Base-by-base conservation (phyloP, 2,329 filamentous ascomycete species). In the Colletotrichum cordylinicola region DNA sequence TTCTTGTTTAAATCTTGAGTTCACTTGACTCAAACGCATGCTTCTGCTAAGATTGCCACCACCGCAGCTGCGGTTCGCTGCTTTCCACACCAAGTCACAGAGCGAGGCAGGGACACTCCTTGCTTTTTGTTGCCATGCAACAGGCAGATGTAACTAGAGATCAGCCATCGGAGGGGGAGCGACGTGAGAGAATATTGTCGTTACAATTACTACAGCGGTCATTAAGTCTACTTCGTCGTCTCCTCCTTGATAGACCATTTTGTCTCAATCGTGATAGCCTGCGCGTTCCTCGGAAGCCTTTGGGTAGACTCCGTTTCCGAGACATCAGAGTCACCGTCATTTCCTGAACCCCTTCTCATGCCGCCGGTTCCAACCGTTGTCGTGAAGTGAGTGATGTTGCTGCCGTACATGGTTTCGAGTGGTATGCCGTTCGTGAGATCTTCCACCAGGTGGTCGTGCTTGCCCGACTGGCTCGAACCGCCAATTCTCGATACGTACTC, bases 241-340 rank as follows among this genome's bases (percentile, higher is more conserved):
- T 72, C 70, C 35, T 72, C 70, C 27, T 37, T 58, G n/a, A 72
- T 72, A 6, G 70, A 60, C 70, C 70, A 72, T n/a, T 72, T 72
- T 21, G 70, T 72, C n/a, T 72, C 70, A 13, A 72, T 61, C 27
- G 43, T 72, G 29, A 72, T 72, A 13, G 52, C 62, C 29, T 72
- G 62, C 29, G 70, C 70, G 10, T 72, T 72, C 24, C 62, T 60
- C n/a, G 70, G 70, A 6, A 72, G 21, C n/a, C 70, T 67, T 10
- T 24, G 24, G 21, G 48, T 72, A 21, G 70, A 72, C 24, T 67
- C 62, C 15, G 70, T 67, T 18, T 67, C 62, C 70, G 70, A 72
- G 2, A 67, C 33, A 60, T 72, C 70, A n/a, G 48, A 43, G 18
- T 56, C 69, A 2, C 43, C 33, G 52, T 72, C 29, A 8, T 58